phyloP scores from a whole-genome alignment of 768 basidiomycete species.

The Pleurotus ostreatus region DNA sequence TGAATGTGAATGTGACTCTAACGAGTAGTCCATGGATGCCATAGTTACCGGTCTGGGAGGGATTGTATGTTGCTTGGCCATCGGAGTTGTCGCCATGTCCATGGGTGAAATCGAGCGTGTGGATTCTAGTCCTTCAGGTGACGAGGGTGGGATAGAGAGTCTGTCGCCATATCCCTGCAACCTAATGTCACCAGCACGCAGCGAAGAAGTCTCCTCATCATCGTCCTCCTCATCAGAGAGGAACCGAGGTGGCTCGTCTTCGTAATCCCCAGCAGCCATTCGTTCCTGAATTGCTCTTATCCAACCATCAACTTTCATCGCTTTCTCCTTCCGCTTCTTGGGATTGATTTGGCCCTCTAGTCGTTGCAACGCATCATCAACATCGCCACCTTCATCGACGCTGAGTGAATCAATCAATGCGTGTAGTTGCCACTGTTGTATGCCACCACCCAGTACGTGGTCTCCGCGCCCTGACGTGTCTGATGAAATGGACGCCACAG shows the following conservation, averaged over 20 bases:
- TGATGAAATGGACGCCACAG: conserved; percentile 45
- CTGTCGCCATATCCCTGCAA: conserved; percentile 17
- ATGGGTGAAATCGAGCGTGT: conserved; percentile 1
- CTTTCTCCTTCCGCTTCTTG: conserved; percentile 63
- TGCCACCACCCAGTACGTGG: conserved; percentile 39
- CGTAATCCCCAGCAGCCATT: conserved; percentile 60
- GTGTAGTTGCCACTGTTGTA: conserved; percentile 83
- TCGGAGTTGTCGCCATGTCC: conserved; percentile 26
- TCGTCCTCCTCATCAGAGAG: conserved; percentile 42
- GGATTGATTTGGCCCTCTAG: conserved; percentile 87
- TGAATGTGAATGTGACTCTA: conserved; percentile 13
- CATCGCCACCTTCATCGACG: conserved; percentile 72
- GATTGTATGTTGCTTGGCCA: conserved; percentile 26
- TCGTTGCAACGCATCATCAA: conserved; percentile 74
- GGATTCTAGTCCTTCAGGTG: not conserved
- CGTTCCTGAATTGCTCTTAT: conserved; percentile 68
- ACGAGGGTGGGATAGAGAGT: not conserved
- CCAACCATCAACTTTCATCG: conserved; percentile 80
- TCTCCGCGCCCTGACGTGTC: conserved; percentile 38
- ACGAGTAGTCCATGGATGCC: conserved; percentile 6
- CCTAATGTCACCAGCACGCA: conserved; percentile 14
- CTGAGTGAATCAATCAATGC: conserved; percentile 71
- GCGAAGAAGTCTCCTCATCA: conserved; percentile 20
- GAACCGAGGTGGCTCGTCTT: conserved; percentile 56
- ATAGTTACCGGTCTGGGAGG: conserved; percentile 26